Base-by-base conservation (phyloP, 495 filamentous ascomycete genomes). In the Astrothelium subdiscretum region DNA sequence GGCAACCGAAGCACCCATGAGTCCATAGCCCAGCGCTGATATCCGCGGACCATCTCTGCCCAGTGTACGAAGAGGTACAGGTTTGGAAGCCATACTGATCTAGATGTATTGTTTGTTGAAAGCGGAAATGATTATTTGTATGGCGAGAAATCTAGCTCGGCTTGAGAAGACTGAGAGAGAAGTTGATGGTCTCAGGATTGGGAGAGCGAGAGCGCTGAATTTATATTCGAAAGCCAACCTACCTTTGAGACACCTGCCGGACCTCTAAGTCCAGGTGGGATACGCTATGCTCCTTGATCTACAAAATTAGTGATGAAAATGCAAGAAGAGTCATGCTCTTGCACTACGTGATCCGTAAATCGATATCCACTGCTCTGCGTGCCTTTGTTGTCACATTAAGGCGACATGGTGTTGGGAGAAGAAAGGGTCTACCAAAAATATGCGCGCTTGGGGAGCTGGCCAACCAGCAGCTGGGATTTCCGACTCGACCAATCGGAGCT, bases 21-120 rank as follows among this genome's bases (percentile, higher is more conserved):
- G 67, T 0, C 83, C 83, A 24, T 79, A 76, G 32, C 83, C 83
- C 0, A 84, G 58, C 15, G 77, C 68, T 2, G 83, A 73, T 6
- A 85, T 76, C 26, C 67, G 43, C 27, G 77, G 80, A 24, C 83
- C 82, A 73, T 80, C 75, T 52, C 75, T 79, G 60, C 82, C 82
- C 0, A 85, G 69, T 62, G 43, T 62, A 12, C 61, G 67, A 15
- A 59, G 32, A 5, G 63, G 32, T 2, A 68, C 26, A 52, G 64
- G 8, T 22, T 32, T 59, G 22, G 5, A 10, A 38, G 58, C 8
- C 58, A 26, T 43, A 5, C 24, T 22, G 20, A 57, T 12, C 29
- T 13, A 59, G 31, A 38, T 2, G 12, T 8, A 8, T 15, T 38
- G 35, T 6, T 15, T 8, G 15, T 15, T 38, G 35, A 1, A n/a